Evolutionary conservation across 1,139 yeast genomes (phyloP).

Genomic region (Geotrichum restrictum): DNA sequence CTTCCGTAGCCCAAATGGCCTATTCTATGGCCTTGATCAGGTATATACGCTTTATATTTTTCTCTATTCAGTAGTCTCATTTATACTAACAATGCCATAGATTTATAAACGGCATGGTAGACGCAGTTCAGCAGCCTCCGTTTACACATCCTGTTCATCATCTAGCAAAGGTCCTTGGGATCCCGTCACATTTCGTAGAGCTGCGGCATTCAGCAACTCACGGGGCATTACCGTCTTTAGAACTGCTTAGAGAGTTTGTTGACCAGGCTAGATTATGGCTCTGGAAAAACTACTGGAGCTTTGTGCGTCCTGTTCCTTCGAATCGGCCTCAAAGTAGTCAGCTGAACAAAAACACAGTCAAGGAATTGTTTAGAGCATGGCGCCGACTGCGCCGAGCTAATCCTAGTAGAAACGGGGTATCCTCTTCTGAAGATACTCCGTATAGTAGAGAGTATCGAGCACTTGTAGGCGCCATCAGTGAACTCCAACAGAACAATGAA

Average conservation of each 20-base stretch:
- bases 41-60: conserved; percentile 7
- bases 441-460: neutral
- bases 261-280: conserved; percentile 72
- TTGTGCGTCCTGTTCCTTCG: conserved; percentile 36
- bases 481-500: conserved; percentile 22
- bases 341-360: conserved; percentile 26
- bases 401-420: conserved; percentile 36
- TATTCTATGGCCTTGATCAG: conserved; percentile 70
- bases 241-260: conserved; percentile 57
- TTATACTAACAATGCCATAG: conserved; percentile 35
- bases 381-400: conserved; percentile 48
- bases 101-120: conserved; percentile 88
- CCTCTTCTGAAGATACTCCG: neutral
- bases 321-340: conserved; percentile 24
- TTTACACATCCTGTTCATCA: conserved; percentile 75
- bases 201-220: conserved; percentile 89
- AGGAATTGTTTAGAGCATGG: conserved; percentile 36
- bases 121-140: conserved; percentile 76
- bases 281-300: conserved; percentile 67
- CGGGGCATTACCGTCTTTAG: conserved; percentile 70
- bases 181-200: conserved; percentile 87
- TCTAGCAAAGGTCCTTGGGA: conserved; percentile 61
- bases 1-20: conserved; percentile 44
- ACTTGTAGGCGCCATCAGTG: conserved; percentile 1
- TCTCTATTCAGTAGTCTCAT: neutral